Evolutionary conservation across 805 yeast species (phyloP), one percentile per base, ranked within the genome.

Genomic region (Candida anglica): DNA sequence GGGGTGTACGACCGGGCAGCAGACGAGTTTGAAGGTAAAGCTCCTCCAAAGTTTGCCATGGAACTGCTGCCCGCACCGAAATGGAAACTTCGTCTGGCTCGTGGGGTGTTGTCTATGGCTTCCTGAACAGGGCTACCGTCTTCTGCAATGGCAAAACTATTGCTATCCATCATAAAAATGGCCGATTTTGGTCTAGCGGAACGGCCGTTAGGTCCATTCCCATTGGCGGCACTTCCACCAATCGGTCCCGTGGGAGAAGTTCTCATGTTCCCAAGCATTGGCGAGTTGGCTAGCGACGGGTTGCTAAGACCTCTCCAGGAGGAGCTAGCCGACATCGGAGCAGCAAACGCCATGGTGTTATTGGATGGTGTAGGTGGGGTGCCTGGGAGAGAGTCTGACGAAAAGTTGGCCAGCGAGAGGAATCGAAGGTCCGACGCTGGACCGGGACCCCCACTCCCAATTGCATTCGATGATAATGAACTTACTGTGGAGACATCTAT

Each of bases 151-250:
- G 62, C 47, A 18, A 42, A 44, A 34, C 45, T 48, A 17, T 41
- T 41, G 9, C 53, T 29, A 30, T 63, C 68, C 38, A 47, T 48
- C 23, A 56, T 44, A 39, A 59, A 59, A 11, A 56, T 47, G 2
- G 63, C 66, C 6, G 70, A 63, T 26, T 52, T 48, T 3, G 72
- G 72, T 19, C 71, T 42, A 4, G 58, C n/a, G n/a, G n/a, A n/a
- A n/a, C n/a, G n/a, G n/a, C 28, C 28, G 13, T 18, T 21, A 8
- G 34, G 6, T 9, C 23, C 10, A 9, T 9, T 21, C 23, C 9
- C 9, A 21, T 21, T 21, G 23, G 23, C 23, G 23, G 23, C 23
- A n/a, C n/a, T n/a, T n/a, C n/a, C n/a, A n/a, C n/a, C n/a, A n/a
- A n/a, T n/a, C n/a, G n/a, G n/a, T n/a, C n/a, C n/a, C n/a, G n/a